Base-by-base conservation (phyloP, 1,139 yeast species). In the Yamadazyma blattariae region DNA sequence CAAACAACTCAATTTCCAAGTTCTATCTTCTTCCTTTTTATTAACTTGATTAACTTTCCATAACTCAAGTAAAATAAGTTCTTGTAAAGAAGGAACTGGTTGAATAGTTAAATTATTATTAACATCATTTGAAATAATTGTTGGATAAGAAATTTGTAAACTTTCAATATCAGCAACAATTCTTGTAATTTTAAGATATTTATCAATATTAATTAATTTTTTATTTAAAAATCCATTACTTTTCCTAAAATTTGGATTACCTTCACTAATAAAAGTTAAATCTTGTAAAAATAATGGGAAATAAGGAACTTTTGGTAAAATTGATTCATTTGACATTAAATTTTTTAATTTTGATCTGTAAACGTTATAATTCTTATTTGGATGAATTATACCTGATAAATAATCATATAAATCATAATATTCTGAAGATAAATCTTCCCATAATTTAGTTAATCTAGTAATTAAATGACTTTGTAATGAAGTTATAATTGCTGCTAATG, bases 401-500 rank as follows among this genome's bases (percentile, higher is more conserved):
- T 79, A 80, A 11, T 79, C 79, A 52, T 79, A 83, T 34, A 85
- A 61, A 17, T 77, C 82, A 25, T 63, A 65, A 51, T 86, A 85
- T 50, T 86, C 84, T 4, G 73, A 77, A 0, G 84, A 71, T 33
- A 90, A 57, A 3, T 76, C 79, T 4, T 46, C 58, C 96, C 96
- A 88, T 2, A 87, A 60, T 36, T 62, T 67, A 22, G 71, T 61
- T 38, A 90, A 63, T 50, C 97, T 71, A 3, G 89, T 77, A 34
- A 90, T 71, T 32, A 86, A 73, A 50, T 87, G 92, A 29, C 88
- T 82, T 58, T 89, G 96, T 45, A 90, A 69, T 0, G 95, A 77
- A 0, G 94, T 83, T 56, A 89, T 77, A 35, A 90, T 85, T 0
- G 96, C 86, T n/a, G 96, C 92, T 38, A 88, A 65, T 0, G 95